Evolutionary conservation across 1,139 yeast species (phyloP).

Genomic region (Candida freyschussii): DNA sequence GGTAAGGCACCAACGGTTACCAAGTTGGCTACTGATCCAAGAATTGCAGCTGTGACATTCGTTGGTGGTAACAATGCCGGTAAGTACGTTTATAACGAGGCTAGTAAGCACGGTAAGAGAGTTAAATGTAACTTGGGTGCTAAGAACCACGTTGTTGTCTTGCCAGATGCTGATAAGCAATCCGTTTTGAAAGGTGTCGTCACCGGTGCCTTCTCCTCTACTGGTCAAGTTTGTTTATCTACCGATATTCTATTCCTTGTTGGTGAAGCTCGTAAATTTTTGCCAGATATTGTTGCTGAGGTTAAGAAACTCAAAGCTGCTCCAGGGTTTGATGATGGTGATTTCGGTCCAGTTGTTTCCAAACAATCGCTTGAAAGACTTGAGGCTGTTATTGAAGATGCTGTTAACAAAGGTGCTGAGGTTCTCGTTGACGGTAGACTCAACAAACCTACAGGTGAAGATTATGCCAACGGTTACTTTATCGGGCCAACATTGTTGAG

Average conservation of each 20-base stretch:
- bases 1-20: conserved; percentile 76
- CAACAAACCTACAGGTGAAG: conserved; percentile 23
- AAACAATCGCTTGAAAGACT: conserved; percentile 26
- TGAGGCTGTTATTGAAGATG: conserved; percentile 27
- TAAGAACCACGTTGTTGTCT: conserved; percentile 28
- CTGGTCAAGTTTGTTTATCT: conserved; percentile 28
- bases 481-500: conserved; percentile 27
- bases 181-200: conserved; percentile 26
- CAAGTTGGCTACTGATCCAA: conserved; percentile 67
- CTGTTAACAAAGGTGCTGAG: conserved; percentile 34
- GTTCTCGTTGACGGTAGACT: conserved; percentile 27
- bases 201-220: conserved; percentile 28
- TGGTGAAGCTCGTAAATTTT: conserved; percentile 26
- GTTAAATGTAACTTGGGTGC: conserved; percentile 30
- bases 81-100: conserved; percentile 27
- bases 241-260: conserved; percentile 28
- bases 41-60: conserved; percentile 67
- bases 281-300: conserved; percentile 25
- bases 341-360: conserved; percentile 28
- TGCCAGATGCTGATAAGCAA: conserved; percentile 29
- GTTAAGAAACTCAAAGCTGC: conserved; percentile 22
- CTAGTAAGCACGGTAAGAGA: conserved; percentile 26
- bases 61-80: conserved; percentile 32
- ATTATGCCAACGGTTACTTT: conserved; percentile 26
- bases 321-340: conserved; percentile 29